Evolutionary conservation across 495 filamentous ascomycete species (phyloP), one percentile per base, ranked within the genome.

Genomic region (Aspergillus cristatus): DNA sequence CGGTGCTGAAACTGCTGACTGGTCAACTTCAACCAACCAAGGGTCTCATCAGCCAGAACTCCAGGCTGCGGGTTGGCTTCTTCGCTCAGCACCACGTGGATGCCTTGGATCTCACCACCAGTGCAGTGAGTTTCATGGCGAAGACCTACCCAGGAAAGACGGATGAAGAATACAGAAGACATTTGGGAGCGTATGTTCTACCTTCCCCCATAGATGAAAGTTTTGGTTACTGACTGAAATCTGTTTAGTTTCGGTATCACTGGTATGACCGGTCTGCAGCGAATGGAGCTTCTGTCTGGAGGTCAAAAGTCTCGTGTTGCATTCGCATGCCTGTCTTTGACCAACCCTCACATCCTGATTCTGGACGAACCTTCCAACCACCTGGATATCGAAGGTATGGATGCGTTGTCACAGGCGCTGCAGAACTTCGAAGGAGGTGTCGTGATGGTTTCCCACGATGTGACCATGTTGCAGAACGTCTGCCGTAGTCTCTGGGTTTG

Each of bases 21-120:
- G 86, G 86, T 41, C 82, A 86, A 50, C 74, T 99, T 2, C 48
- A 75, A 37, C 76, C 91, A 2, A 84, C 82, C 1, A 72, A 73
- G 25, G 91, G 91, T 41, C 54, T 86, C 29, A 91, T 99, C 36
- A 88, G 84, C 3, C 78, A 84, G 47, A 78, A 99, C 61, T 79
- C 90, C 2, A 76, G 91, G 30, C 68, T 99, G 24, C 76, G 91
- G 28, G 72, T 97, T 41, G 91, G 89, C 3, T 99, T 93, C 74
- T 99, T 99, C 56, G 91, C 91, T 6, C 91, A 99, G 60, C 91
- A 99, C 57, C 91, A 99, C 67, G 89, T 99, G 45, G 91, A 99
- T 62, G 91, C 87, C 32, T 68, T 99, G 34, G 91, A 99, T 60
- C 68, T 97, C 51, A 93, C 76, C 31, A 75, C 74, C 47, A 86